Evolutionary conservation across 169 alveolate species (phyloP), one percentile per base, ranked within the genome.

Genomic region (Cytauxzoon felis): DNA sequence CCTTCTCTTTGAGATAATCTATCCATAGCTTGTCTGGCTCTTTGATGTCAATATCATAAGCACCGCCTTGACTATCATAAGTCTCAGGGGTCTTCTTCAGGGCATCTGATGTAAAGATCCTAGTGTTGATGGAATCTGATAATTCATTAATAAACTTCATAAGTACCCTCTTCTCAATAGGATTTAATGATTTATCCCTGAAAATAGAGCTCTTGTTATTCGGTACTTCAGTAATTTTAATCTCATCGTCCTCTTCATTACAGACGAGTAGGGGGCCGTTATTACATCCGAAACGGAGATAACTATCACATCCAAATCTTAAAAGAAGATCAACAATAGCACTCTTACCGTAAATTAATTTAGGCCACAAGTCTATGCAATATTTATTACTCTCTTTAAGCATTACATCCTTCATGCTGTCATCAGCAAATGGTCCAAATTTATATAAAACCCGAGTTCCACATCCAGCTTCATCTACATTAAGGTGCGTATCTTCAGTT

Each of bases 281-380:
- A 26, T 56, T 59, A 38, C 36, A 65, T 1, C 69, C 60, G 63
- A 68, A 68, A 13, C 53, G 81, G 32, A 68, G 40, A 45, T 68
- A 68, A 40, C 34, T 68, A 33, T 68, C 53, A 18, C 58, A 52
- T 16, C 81, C 72, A 5, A 72, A 56, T 19, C 26, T 59, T 41
- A 68, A 32, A 32, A 68, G 72, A 8, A 59, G 27, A 29, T 56
- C 72, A 1, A 68, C 81, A 3, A 26, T 56, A 0, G 81, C 73
- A 29, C 76, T 58, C 11, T 26, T 2, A 4, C 58, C 32, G 19
- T 42, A 65, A 32, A 76, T 8, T 1, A 76, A n/a, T 21, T 65
- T 67, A 42, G 86, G 86, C 72, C 80, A 76, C 42, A 65, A n/a
- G 42, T 76, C 86, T n/a, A 76, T 33, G 13, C 60, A 62, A 36